Percentiles rank a stretch among this genome's conserved stretches.
Evolutionary conservation across 371 early-diverging fungal genomes (phyloP).

Genomic region (Saksenaea vasiformis): DNA sequence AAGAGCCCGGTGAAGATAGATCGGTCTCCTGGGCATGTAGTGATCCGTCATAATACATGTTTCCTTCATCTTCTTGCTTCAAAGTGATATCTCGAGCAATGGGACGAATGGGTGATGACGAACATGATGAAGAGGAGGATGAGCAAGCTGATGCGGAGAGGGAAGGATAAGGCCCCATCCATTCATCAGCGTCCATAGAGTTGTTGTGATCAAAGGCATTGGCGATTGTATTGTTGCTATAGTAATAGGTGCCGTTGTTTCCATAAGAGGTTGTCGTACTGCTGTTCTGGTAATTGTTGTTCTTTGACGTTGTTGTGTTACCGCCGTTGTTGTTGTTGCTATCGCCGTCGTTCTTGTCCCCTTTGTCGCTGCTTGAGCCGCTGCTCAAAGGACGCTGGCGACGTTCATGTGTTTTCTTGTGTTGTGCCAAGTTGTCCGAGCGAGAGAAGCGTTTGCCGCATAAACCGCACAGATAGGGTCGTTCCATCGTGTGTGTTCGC

Average conservation of each 20-base stretch:
- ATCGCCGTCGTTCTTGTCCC: background rate
- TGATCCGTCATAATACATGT: background rate
- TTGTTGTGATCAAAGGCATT: background rate
- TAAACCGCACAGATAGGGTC: slow-evolving; percentile 60
- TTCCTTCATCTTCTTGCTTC: slow-evolving; percentile 5
- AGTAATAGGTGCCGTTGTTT: background rate
- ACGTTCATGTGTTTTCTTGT: slow-evolving; percentile 63
- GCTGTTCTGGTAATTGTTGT: background rate
- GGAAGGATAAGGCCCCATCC: background rate
- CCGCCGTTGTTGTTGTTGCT: slow-evolving; percentile 1
- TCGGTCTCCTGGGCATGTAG: slow-evolving; percentile 9
- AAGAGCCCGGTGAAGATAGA: slow-evolving; percentile 12
- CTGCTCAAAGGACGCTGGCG: background rate
- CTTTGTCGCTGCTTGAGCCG: slow-evolving; percentile 11
- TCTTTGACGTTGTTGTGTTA: background rate
- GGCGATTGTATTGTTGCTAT: background rate
- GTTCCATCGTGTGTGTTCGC: slow-evolving; percentile 72
- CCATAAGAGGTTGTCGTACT: background rate
- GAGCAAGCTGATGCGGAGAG: slow-evolving; percentile 1
- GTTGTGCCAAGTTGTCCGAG: slow-evolving; percentile 73
- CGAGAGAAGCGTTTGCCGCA: slow-evolving; percentile 74
- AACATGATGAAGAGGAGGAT: slow-evolving; percentile 15
- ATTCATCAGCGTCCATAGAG: slow-evolving; percentile 1
- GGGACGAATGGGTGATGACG: slow-evolving; percentile 12
- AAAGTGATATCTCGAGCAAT: slow-evolving; percentile 1